Evolutionary conservation across 1,139 yeast genomes (phyloP), one percentile per base, ranked within the genome.

Genomic region (Geotrichum candidum): DNA sequence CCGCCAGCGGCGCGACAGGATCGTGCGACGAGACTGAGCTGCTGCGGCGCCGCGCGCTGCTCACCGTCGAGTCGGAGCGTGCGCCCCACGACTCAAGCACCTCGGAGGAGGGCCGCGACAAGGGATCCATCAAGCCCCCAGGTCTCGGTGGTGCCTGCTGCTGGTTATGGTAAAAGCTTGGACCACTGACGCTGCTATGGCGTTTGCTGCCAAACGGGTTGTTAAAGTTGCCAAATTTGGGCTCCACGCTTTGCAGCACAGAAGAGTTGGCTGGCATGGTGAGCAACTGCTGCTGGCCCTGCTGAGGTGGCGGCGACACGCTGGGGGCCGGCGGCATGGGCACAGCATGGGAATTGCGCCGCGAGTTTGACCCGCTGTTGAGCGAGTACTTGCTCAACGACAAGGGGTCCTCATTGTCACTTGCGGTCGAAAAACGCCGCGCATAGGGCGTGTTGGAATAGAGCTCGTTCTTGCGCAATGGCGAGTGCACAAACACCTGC

Each of bases 361-460:
- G 66, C 6, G 73, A 70, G 57, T 65, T 65, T 6, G 71, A 65
- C 3, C 68, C 68, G n/a, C 68, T 63, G 54, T 62, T 63, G 13
- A 72, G 66, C 7, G 74, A 72, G 64, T 72, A 72, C 59, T 70
- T 69, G 57, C 70, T 66, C 53, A 72, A 61, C 13, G 72, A 69
- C 35, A 71, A 62, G 2, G 74, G 74, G 57, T 72, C 74, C 54
- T 72, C 74, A 25, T 65, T 71, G 59, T 72, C 74, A 1, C 71
- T 67, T 7, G 58, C 54, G 15, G 60, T 52, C 9, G 64, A 62
- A 22, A 57, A 59, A 1, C 61, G 54, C 13, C 64, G 55, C 5
- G 59, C 22, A 31, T 56, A 62, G 3, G 61, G 61, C 2, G 64
- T 48, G 33, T 50, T 51, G 13, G 56, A 38, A 45, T 45, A 56